Evolutionary conservation across 192 early-diverging fungal genomes (phyloP), one percentile per base, ranked within the genome.

Genomic region (Dimargaris verticillata): DNA sequence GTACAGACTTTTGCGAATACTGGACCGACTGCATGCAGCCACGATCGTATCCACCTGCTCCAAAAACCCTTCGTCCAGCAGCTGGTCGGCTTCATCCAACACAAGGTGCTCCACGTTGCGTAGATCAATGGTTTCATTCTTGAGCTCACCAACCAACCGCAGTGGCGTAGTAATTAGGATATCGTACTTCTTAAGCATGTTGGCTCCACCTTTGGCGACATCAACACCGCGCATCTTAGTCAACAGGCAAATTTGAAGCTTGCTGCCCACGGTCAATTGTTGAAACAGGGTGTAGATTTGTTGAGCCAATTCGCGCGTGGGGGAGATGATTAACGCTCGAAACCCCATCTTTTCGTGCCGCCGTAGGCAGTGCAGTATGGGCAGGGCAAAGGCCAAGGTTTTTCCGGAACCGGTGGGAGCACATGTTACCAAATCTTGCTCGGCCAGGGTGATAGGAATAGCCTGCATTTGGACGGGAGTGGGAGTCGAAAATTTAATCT

Each of bases 401-500:
- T 99, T 99, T 67, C 96, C 96, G 6, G 92, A 94, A 60, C 96
- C 94, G 22, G 96, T 99, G 41, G 93, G 96, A 11, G 96, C 92
- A 71, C 88, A 88, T 2, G 91, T 89, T 77, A 99, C 93, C 3
- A 99, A 41, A 68, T 99, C 96, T 15, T 91, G 82, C n/a, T 81
- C 79, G 47, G 93, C 85, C n/a, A 95, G 67, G 33, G 91, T 78
- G 7, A 95, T 78, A 9, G 93, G 89, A 22, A 92, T 79, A 0
- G 89, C 78, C 68, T 95, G 93, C 91, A 95, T 93, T 67, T 95
- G 93, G 70, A 95, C 89, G 0, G 91, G 80, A 13, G 93, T 94
- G 7, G 91, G 93, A 20, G 76, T 73, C 44, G 72, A 74, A 65
- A 90, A 94, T 24, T 82, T 79, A 57, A 70, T 71, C 13, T 70